Percentiles rank a stretch among this genome's conserved stretches.
phyloP scores from a whole-genome alignment of 2,329 filamentous ascomycete genomes.

The Monilinia fructicola region DNA sequence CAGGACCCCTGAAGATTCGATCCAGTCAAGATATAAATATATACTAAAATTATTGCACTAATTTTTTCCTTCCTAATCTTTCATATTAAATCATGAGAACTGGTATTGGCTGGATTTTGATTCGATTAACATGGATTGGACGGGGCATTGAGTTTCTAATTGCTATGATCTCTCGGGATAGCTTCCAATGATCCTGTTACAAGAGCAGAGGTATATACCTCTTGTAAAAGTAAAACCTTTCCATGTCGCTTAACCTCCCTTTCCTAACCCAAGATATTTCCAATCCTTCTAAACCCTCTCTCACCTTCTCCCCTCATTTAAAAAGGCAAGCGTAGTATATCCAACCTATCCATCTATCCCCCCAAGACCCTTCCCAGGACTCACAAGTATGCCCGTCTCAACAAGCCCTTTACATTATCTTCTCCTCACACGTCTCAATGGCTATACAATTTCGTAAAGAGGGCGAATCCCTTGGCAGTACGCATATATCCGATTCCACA shows the following conservation, averaged over 20 bases:
- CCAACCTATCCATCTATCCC: not conserved
- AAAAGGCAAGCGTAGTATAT: not conserved
- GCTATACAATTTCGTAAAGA: not conserved
- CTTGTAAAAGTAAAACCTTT: too few species aligned
- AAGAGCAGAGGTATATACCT: too few species aligned
- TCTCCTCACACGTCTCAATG: not conserved
- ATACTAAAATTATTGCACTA: too few species aligned
- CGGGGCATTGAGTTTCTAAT: too few species aligned
- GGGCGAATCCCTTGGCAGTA: not conserved
- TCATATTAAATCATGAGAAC: too few species aligned
- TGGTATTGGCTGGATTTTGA: too few species aligned
- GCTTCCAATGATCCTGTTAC: not conserved
- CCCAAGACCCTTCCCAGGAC: not conserved
- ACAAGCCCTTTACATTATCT: not conserved
- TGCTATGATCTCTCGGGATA: too few species aligned
- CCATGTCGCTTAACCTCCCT: not conserved
- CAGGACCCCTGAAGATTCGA: too few species aligned
- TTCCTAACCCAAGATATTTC: not conserved
- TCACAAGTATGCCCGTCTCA: not conserved
- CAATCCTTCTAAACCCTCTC: constrained; percentile 2
- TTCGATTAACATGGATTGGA: too few species aligned
- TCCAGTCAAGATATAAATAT: too few species aligned
- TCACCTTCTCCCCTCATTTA: not conserved
- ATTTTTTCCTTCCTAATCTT: too few species aligned
- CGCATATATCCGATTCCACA: not conserved